Evolutionary conservation across 495 filamentous ascomycete genomes (phyloP), one percentile per base, ranked within the genome.

Genomic region (Podospora pseudocomata): DNA sequence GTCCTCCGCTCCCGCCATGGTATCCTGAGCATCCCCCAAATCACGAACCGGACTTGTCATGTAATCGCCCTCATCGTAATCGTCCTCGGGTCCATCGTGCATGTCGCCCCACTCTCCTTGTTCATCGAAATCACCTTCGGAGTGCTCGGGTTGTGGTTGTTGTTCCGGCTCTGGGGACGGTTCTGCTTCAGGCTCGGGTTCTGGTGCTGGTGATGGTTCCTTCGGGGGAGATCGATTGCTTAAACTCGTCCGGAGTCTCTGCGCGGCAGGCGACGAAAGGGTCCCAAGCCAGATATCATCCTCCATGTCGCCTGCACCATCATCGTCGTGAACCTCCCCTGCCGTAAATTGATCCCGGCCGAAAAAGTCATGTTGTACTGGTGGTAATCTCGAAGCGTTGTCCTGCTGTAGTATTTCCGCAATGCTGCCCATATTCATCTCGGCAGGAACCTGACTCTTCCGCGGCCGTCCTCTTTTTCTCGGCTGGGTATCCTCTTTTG

Each of bases 1-100:
- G 23, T 82, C 81, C 30, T 83, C 82, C 4, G 27, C 61, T 5
- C 76, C 75, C 63, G 78, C 72, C 34, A 82, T 70, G 0, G 81
- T 84, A 56, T 85, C 80, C 54, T 82, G 77, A 15, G 58, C 53
- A 16, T 70, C 69, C 2, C 65, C 59, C 16, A 27, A 28, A 9
- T 13, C 63, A 5, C 27, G 63, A 19, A 68, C 26, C 3, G 72
- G 67, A 32, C 71, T 70, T 3, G 23, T 18, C 7, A 65, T n/a
- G 9, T 73, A 71, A 27, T 68, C 72, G 9, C 61, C 71, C 19
- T 77, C 73, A 66, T 67, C 74, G 56, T 75, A 67, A 7, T 74
- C 76, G 34, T 60, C 71, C 15, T 68, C 72, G 34, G 60, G 55
- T 60, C 67, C 71, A 11, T 44, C 55, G 54, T 44, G 53, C 64